These are phyloP conservation scores for Poterioochromonas sp. DNA, from an alignment of 352 stramenopile genomes.

Conservation along the genomic window DNA sequence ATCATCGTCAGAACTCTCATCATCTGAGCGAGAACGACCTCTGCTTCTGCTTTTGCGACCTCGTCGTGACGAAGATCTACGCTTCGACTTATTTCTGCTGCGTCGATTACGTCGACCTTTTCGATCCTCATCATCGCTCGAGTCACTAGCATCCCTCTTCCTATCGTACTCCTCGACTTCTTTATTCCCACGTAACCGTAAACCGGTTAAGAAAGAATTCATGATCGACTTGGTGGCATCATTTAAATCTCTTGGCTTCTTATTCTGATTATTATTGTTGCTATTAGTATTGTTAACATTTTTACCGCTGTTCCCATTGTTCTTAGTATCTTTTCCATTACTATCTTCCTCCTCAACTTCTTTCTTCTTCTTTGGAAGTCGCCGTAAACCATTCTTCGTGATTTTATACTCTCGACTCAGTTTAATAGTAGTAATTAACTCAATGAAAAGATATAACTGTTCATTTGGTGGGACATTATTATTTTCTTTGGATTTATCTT, in stretches of 20 bases:
- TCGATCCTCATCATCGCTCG: neutral
- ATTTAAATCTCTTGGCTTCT: no score
- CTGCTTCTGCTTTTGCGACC: neutral
- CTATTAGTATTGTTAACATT: neutral
- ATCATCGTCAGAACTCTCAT: neutral
- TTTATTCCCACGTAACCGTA: neutral
- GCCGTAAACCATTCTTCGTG: neutral
- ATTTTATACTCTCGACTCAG: neutral
- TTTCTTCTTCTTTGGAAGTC: neutral
- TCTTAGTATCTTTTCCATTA: neutral
- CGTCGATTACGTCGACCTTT: neutral
- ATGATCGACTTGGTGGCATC: no score
- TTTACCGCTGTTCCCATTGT: neutral
- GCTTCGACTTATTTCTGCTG: neutral
- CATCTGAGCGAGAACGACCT: neutral
- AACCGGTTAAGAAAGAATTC: no score
- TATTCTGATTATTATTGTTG: neutral
- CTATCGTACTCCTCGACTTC: neutral
- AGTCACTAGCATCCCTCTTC: neutral
- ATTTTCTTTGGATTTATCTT: neutral
- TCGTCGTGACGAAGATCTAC: neutral
- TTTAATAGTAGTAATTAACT: neutral
- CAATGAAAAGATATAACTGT: slow-evolving; percentile 10
- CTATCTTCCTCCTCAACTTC: neutral
- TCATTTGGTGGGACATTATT: neutral